phyloP scores from a whole-genome alignment of 116 monocot genomes.

The Iris pallida region DNA sequence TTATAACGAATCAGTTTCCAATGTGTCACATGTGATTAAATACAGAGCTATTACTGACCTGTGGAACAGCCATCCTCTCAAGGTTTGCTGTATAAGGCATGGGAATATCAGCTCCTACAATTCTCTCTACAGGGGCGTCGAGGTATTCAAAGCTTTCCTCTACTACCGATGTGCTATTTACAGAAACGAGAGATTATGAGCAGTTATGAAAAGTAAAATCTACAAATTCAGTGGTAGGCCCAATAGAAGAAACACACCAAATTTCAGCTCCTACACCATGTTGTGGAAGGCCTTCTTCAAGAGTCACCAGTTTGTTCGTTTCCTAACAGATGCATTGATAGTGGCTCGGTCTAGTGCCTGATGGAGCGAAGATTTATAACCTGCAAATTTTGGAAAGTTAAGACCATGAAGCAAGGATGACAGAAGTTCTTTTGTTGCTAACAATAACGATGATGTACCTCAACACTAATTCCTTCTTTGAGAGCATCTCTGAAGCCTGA shows the following conservation, averaged over 20 bases:
- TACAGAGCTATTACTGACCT: conserved; percentile 27
- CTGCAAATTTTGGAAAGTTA: conserved; percentile 17
- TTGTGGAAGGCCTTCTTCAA: conserved; percentile 85
- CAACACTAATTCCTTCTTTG: conserved; percentile 86
- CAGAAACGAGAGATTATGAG: not conserved
- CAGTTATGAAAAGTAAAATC: not conserved
- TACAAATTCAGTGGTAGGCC: not conserved
- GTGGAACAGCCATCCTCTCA: conserved; percentile 79
- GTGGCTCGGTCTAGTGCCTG: conserved; percentile 62
- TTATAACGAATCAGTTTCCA: not conserved
- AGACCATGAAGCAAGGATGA: not conserved
- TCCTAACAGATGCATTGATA: conserved; percentile 69
- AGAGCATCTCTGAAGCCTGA: conserved; percentile 85
- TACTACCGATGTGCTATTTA: conserved; percentile 52
- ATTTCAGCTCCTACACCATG: conserved; percentile 77
- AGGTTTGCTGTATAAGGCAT: conserved; percentile 86
- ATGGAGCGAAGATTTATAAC: conserved; percentile 79
- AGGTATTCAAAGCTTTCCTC: conserved; percentile 94
- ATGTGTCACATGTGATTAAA: not conserved
- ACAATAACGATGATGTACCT: conserved; percentile 35
- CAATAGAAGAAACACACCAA: conserved; percentile 35
- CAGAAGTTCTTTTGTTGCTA: not conserved
- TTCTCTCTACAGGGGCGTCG: conserved; percentile 88
- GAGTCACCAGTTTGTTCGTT: conserved; percentile 62
- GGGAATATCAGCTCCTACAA: conserved; percentile 88